Base-by-base conservation (phyloP, 2,329 filamentous ascomycete species). In the Albophoma yamanashiensis region DNA sequence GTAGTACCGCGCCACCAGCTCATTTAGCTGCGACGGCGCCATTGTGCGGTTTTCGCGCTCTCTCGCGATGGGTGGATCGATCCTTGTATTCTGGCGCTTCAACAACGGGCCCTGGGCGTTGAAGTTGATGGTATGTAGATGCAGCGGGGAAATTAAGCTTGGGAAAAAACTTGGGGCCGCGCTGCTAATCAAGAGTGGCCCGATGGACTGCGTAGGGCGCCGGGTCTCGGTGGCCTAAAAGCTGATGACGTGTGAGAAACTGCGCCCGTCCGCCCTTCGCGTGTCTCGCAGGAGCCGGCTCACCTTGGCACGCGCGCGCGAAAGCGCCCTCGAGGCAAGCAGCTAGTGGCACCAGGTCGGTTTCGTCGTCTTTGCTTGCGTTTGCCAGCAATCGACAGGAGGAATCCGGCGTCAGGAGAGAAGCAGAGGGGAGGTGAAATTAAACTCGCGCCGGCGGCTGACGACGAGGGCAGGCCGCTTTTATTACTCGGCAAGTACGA, bases 1-100 rank as follows among this genome's bases (percentile, higher is more conserved):
- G n/a, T 40, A 22, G 47, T 47, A 58, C 45, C 63, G 55, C 27
- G 47, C 59, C 43, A 52, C 47, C 31, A 62, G 60, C 50, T 45
- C 40, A n/a, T 20, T 27, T n/a, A 43, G 45, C 12, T 47, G 20
- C 6, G 43, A 20, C 17, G 47, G 58, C 22, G 58, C 50, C 53
- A 59, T 57, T n/a, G 1, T 45, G 39, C 22, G 25, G 42, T n/a
- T 9, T 31, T n/a, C n/a, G 15, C 39, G 38, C 38, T 15, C 40
- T 17, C 34, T 34, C 22, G 55, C 60, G 60, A 55, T 59, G 40
- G 45, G 15, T 22, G 12, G 50, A 31, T 31, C 27, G 27, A 0
- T 22, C 14, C 27, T 17, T 8, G 8, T n/a, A 12, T 8, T 36
- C 27, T 11, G 27, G 47, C 27, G 17, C 27, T 36, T 53, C 27